These are phyloP conservation scores for Lactarius quietus DNA, from an alignment of 768 basidiomycete species.

Conservation along the genomic window DNA sequence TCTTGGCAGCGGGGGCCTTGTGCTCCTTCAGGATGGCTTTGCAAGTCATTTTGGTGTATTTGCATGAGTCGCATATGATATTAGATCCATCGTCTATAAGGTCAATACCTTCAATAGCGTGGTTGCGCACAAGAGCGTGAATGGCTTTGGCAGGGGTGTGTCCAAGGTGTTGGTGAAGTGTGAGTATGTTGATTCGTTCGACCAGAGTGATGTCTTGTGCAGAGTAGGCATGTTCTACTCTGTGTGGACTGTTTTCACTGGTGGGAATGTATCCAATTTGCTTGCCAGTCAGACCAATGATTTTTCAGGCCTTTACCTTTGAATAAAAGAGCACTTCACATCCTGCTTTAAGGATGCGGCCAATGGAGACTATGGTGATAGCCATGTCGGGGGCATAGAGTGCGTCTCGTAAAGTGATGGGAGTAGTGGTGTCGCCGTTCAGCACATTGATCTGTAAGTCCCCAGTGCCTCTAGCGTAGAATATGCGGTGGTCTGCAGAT, in stretches of 20 bases:
- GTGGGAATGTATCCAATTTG: not conserved
- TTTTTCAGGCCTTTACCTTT: not conserved
- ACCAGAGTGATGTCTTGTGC: no score
- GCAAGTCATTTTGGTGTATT: not conserved
- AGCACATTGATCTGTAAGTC: slow-evolving; percentile 17
- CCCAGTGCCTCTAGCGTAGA: slow-evolving; percentile 26
- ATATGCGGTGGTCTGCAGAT: slow-evolving; percentile 11
- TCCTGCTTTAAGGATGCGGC: slow-evolving; percentile 12
- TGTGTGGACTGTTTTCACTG: not conserved
- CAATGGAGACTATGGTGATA: slow-evolving; percentile 23
- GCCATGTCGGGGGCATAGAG: slow-evolving; percentile 21
- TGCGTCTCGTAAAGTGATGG: slow-evolving; percentile 1
- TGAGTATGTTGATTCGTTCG: no score
- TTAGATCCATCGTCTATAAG: slow-evolving; percentile 10
- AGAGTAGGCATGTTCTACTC: not conserved
- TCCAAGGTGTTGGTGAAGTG: no score
- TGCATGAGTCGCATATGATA: slow-evolving; percentile 35
- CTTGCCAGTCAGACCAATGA: not conserved
- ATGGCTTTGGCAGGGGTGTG: slow-evolving; percentile 26
- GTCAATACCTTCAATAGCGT: not conserved
- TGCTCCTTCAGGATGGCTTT: not conserved
- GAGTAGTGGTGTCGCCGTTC: not conserved
- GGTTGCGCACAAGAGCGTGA: slow-evolving; percentile 21
- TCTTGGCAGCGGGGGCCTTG: rapidly evolving
- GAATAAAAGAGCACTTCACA: not conserved